A percentile compares a stretch with the other conserved stretches of the same genome.
Evolutionary conservation across 148 eudicot genomes (phyloP).

Genomic region (Suaeda aralocaspica): DNA sequence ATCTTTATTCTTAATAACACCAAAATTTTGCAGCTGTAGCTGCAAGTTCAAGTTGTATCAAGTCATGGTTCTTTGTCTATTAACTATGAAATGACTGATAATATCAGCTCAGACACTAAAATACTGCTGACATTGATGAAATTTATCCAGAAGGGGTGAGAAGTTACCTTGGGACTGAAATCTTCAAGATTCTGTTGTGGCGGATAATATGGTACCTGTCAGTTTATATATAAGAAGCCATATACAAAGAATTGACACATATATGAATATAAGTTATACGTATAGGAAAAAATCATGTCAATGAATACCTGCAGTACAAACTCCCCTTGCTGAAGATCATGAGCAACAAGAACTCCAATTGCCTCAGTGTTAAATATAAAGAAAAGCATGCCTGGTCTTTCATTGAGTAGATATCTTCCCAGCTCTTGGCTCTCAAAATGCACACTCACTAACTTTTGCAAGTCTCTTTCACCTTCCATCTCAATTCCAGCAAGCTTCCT

Average conservation of each 20-base stretch:
- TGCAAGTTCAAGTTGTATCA: background rate
- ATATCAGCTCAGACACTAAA: background rate
- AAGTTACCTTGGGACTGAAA: constrained; percentile 61
- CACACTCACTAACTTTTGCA: constrained; percentile 87
- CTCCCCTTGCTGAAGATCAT: constrained; percentile 91
- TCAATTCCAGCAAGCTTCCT: constrained; percentile 63
- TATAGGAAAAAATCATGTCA: background rate
- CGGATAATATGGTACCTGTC: constrained; percentile 88
- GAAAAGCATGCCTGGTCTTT: constrained; percentile 94
- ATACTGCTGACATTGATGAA: background rate
- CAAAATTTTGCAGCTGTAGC: background rate
- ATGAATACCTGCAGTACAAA: constrained; percentile 78
- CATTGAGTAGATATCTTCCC: constrained; percentile 63
- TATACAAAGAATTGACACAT: background rate
- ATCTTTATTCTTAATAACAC: background rate
- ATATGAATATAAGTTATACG: background rate
- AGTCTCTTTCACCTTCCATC: constrained; percentile 73
- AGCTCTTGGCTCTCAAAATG: constrained; percentile 70
- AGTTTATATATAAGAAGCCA: constrained; percentile 7
- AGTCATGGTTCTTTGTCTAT: background rate
- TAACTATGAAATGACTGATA: background rate
- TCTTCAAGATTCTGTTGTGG: constrained; percentile 90
- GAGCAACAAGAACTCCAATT: constrained; percentile 96
- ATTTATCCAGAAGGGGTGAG: background rate
- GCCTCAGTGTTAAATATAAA: constrained; percentile 89